Evolutionary conservation across 495 filamentous ascomycete genomes (phyloP).

Genomic region (Bacidia rubella): DNA sequence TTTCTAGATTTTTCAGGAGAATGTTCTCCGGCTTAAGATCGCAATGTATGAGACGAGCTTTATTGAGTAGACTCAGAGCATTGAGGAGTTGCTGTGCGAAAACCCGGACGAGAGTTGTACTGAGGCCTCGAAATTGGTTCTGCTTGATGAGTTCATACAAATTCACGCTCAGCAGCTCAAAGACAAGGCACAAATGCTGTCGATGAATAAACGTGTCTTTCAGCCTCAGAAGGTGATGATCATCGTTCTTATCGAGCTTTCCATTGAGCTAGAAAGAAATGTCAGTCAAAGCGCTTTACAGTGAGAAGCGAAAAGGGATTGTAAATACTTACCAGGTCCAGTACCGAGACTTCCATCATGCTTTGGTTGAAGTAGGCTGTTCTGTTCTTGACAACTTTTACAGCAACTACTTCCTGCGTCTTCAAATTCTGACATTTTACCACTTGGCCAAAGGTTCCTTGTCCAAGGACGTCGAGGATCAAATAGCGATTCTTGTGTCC

Average conservation of each 20-base stretch:
- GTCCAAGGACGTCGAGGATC: conserved; percentile 93
- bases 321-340: conserved; percentile 63
- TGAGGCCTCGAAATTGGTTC: conserved; percentile 95
- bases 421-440: conserved; percentile 99
- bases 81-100: conserved; percentile 96
- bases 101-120: conserved; percentile 92
- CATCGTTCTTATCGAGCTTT: conserved; percentile 97
- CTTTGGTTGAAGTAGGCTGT: conserved; percentile 99
- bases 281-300: too few species aligned
- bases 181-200: conserved; percentile 95
- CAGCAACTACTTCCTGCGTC: conserved; percentile 94
- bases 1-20: conserved; percentile 93
- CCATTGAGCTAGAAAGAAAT: conserved; percentile 62
- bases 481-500: conserved; percentile 98
- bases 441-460: conserved; percentile 98
- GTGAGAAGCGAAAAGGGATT: not conserved
- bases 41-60: conserved; percentile 94
- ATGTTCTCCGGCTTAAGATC: conserved; percentile 99
- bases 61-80: conserved; percentile 84
- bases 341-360: conserved; percentile 99
- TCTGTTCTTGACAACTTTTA: conserved; percentile 98
- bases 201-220: conserved; percentile 98
- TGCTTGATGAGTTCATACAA: conserved; percentile 99
- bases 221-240: conserved; percentile 88
- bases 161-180: conserved; percentile 95